Conservation (phyloP, 768 basidiomycete genomes). For the Hypholoma fasciculare region DNA sequence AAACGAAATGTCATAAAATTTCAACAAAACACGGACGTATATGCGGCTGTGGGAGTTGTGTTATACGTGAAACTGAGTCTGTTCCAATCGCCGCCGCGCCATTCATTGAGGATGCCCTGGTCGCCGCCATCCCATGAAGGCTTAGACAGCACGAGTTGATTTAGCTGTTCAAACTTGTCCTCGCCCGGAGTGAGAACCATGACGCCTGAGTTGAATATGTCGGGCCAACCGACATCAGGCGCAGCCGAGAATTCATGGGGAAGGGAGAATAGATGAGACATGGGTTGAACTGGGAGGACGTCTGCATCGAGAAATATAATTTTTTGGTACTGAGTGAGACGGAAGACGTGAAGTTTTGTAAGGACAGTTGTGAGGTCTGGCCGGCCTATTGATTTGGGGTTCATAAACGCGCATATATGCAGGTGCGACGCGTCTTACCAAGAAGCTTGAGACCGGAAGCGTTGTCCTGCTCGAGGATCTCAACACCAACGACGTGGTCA, state of each 20-base stretch:
- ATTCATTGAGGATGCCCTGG: slow-evolving; percentile 96
- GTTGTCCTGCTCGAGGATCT: slow-evolving; percentile 75
- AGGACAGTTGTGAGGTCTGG: slow-evolving; percentile 91
- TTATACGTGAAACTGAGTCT: slow-evolving; percentile 97
- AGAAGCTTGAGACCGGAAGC: slow-evolving; percentile 71
- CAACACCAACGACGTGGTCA: slow-evolving; percentile 88
- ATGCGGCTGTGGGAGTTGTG: slow-evolving; percentile 95
- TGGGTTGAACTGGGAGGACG: slow-evolving; percentile 81
- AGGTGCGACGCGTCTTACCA: slow-evolving; percentile 53
- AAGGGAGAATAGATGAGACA: slow-evolving; percentile 89
- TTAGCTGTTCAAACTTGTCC: slow-evolving; percentile 79
- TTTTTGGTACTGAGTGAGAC: slow-evolving; percentile 83
- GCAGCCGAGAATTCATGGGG: slow-evolving; percentile 88
- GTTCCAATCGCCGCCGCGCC: slow-evolving; percentile 86
- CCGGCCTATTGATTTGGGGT: slow-evolving; percentile 61
- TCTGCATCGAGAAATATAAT: slow-evolving; percentile 93
- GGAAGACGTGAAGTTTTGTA: slow-evolving; percentile 96
- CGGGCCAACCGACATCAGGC: slow-evolving; percentile 98
- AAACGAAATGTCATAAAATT: slow-evolving; percentile 24
- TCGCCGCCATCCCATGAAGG: slow-evolving; percentile 99
- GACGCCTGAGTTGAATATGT: slow-evolving; percentile 98
- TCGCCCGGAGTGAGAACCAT: slow-evolving; percentile 83
- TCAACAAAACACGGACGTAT: slow-evolving; percentile 68
- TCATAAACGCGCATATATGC: slow-evolving; percentile 14
- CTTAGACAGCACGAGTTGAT: slow-evolving; percentile 66